phyloP scores from a whole-genome alignment of 495 filamentous ascomycete species.

The Penicillium alfredii region DNA sequence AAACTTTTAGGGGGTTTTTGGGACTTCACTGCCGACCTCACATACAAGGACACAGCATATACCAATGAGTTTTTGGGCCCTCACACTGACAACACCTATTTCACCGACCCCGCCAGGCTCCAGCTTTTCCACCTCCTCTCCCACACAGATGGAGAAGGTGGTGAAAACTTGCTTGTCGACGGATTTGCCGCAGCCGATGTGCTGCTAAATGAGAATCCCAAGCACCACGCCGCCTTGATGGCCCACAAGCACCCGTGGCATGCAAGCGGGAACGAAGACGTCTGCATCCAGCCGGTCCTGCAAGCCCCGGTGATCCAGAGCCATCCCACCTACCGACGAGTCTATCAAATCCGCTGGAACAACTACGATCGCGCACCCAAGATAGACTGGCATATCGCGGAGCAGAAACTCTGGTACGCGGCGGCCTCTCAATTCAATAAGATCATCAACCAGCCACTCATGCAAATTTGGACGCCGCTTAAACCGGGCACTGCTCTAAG shows the following conservation, averaged over 20 bases:
- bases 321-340: no score
- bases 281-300: slow-evolving; percentile 63
- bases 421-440: slow-evolving; percentile 63
- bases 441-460: slow-evolving; percentile 47
- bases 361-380: slow-evolving; percentile 71
- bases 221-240: slow-evolving; percentile 48
- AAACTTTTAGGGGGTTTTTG: slow-evolving; percentile 73
- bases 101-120: slow-evolving; percentile 80
- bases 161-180: slow-evolving; percentile 72
- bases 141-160: slow-evolving; percentile 60
- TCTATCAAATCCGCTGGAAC: slow-evolving; percentile 83
- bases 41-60: slow-evolving; percentile 89
- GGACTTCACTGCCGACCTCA: slow-evolving; percentile 85
- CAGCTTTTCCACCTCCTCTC: slow-evolving; percentile 87
- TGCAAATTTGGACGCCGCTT: slow-evolving; percentile 70
- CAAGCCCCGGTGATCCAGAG: slow-evolving; percentile 62
- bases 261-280: slow-evolving; percentile 76
- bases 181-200: slow-evolving; percentile 65
- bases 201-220: slow-evolving; percentile 42
- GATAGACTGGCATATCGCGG: slow-evolving; percentile 29
- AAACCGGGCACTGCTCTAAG: slow-evolving; percentile 70
- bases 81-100: slow-evolving; percentile 94
- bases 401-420: slow-evolving; percentile 61
- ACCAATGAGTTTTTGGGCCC: slow-evolving; percentile 67
- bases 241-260: slow-evolving; percentile 58